phyloP scores from a whole-genome alignment of 1,284 basidiomycete species.

The Moesziomyces sp. region DNA sequence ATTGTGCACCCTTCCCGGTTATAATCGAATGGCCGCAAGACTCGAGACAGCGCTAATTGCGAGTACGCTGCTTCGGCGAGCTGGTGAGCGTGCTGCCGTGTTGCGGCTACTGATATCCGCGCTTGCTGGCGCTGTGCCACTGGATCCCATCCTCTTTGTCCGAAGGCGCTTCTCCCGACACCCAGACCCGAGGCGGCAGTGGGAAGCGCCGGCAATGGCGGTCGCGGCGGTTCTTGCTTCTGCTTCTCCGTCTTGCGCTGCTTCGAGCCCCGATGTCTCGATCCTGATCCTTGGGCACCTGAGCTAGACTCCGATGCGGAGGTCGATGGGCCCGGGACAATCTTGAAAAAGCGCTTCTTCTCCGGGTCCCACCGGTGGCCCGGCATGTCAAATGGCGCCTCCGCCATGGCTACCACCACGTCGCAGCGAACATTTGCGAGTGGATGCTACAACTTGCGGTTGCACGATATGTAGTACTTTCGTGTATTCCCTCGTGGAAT shows the following conservation, averaged over 20 bases:
- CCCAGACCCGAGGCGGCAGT: background rate
- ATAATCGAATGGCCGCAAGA: background rate
- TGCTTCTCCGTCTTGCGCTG: background rate
- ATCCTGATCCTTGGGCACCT: background rate
- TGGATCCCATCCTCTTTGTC: constrained; percentile 5
- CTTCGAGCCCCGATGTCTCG: no score
- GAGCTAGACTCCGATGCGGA: background rate
- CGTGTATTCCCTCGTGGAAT: no score
- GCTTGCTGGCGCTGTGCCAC: constrained; percentile 15
- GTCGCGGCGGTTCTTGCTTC: background rate
- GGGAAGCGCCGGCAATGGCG: constrained; percentile 13
- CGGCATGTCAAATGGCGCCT: constrained; percentile 40
- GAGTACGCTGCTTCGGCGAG: constrained; percentile 25
- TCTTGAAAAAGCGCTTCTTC: constrained; percentile 49
- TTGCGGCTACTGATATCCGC: background rate
- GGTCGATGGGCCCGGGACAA: constrained; percentile 8
- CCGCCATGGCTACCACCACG: constrained; percentile 16
- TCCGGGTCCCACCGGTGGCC: constrained; percentile 44
- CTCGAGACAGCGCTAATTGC: constrained; percentile 16
- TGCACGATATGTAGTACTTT: no score
- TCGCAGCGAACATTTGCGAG: no score
- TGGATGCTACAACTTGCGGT: no score
- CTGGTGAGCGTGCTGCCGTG: background rate
- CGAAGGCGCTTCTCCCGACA: background rate
- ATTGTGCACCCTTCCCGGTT: background rate